Evolutionary conservation across 345 rosid genomes (phyloP).

Genomic region (Diplotaxis tenuifolia): DNA sequence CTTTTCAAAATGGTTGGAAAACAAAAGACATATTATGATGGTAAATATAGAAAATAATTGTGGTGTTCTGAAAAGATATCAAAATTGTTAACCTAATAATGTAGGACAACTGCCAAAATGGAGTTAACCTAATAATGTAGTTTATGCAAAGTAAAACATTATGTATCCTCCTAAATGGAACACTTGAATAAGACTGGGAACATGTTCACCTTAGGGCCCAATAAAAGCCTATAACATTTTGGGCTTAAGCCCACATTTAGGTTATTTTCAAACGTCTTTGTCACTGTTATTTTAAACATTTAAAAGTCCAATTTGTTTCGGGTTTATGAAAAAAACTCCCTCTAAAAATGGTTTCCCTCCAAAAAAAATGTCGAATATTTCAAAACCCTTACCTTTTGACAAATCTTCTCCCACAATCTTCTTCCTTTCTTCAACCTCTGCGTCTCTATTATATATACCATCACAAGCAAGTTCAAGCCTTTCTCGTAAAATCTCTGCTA

Average conservation of each 20-base stretch:
- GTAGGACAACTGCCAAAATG: no score
- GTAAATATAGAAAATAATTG: no score
- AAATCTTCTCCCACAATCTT: slow-evolving; percentile 32
- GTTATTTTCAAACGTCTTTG: neutral
- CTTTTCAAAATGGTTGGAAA: no score
- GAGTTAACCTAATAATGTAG: neutral
- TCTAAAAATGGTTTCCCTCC: slow-evolving; percentile 29
- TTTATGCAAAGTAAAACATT: neutral
- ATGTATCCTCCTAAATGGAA: no score
- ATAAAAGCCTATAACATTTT: neutral
- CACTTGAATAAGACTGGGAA: neutral
- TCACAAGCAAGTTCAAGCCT: neutral
- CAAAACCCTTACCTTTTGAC: slow-evolving; percentile 19
- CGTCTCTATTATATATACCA: slow-evolving; percentile 21
- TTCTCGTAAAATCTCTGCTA: slow-evolving; percentile 10
- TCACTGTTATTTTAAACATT: neutral
- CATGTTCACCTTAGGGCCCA: neutral
- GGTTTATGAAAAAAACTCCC: neutral
- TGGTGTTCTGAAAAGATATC: no score
- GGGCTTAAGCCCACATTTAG: neutral
- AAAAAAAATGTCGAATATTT: neutral
- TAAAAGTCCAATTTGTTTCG: neutral
- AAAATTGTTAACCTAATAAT: no score
- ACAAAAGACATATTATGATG: no score
- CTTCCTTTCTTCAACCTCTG: slow-evolving; percentile 24